These are phyloP conservation scores for Pseudogymnoascus sp. DNA, from an alignment of 2,329 filamentous ascomycete genomes.

Conservation along the genomic window DNA sequence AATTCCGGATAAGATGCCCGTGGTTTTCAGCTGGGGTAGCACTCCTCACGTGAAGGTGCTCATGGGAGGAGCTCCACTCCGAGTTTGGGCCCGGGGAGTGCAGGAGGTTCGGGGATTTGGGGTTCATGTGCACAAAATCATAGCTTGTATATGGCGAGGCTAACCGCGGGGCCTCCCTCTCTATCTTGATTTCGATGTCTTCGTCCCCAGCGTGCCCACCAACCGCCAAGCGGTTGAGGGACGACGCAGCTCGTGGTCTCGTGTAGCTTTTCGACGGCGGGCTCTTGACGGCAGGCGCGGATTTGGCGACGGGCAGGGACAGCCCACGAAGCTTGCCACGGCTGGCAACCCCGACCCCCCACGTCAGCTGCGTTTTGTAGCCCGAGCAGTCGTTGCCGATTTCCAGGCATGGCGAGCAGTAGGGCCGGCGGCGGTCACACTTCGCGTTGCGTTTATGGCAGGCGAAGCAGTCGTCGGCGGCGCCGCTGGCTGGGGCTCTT, in stretches of 20 bases:
- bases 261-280: conserved; percentile 17
- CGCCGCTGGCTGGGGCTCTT: conserved; percentile 79
- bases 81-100: conserved; percentile 16
- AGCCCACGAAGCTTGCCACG: conserved; percentile 88
- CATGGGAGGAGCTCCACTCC: conserved; percentile 26
- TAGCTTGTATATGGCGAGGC: conserved; percentile 28
- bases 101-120: conserved; percentile 19
- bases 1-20: conserved; percentile 38
- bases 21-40: conserved; percentile 21
- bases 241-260: conserved; percentile 23
- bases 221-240: conserved; percentile 14
- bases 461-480: conserved; percentile 89
- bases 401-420: conserved; percentile 90
- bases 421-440: conserved; percentile 86
- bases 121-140: conserved; percentile 33
- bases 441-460: conserved; percentile 76
- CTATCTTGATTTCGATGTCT: conserved; percentile 26
- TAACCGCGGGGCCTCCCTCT: conserved; percentile 12
- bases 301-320: conserved; percentile 62
- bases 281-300: conserved; percentile 36
- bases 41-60: conserved; percentile 14
- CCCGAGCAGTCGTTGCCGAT: conserved; percentile 87
- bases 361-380: conserved; percentile 94
- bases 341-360: conserved; percentile 92
- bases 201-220: conserved; percentile 16